phyloP scores from a whole-genome alignment of 78 protist genomes.

The Isochrysis galbana region DNA sequence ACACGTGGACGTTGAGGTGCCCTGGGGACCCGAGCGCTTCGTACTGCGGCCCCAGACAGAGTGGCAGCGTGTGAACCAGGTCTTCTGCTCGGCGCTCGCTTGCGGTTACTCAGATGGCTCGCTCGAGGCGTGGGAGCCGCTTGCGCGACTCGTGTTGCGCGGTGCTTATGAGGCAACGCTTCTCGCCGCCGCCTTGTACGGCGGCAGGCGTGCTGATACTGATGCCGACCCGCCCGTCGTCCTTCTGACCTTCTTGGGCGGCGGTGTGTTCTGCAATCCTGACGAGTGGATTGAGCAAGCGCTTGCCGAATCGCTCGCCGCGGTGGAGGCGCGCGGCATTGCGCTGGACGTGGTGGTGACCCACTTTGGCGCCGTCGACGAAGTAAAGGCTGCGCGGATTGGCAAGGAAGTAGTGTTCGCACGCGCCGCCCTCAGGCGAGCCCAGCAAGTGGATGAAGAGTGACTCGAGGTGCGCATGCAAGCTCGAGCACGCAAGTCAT shows the following conservation, averaged over 20 bases:
- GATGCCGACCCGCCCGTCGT: no score
- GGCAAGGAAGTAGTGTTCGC: no score
- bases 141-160: background rate
- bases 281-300: background rate
- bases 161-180: background rate
- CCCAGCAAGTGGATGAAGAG: no score
- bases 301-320: background rate
- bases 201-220: no score
- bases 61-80: background rate
- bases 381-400: no score
- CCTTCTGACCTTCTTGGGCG: background rate
- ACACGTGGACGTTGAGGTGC: background rate
- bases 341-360: background rate
- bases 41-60: background rate
- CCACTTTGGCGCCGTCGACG: background rate
- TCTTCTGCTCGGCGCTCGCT: background rate
- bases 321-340: background rate
- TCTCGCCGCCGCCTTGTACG: background rate
- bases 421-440: no score
- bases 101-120: background rate
- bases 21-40: background rate
- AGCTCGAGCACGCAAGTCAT: no score
- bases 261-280: background rate
- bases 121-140: background rate
- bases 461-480: no score